A percentile compares a stretch with the other conserved stretches of the same genome.
These are phyloP conservation scores for Penicillium sp. DNA, from an alignment of 2,329 filamentous ascomycete species.

Conservation along the genomic window DNA sequence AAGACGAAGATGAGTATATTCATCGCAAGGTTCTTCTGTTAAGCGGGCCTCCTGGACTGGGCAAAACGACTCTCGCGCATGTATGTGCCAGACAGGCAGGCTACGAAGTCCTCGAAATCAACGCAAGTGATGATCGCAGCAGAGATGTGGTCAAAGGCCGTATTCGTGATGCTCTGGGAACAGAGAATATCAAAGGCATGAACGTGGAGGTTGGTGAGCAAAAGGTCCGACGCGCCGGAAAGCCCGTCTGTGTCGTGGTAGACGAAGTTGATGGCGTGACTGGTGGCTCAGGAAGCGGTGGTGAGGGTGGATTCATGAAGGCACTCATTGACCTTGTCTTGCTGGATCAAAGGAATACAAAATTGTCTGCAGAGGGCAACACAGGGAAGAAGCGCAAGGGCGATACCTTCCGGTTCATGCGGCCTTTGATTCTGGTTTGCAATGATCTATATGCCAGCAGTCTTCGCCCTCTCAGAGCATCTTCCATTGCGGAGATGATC, in stretches of 20 bases:
- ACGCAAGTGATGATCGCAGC: constrained; percentile 94
- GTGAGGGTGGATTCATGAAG: constrained; percentile 93
- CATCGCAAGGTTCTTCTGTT: constrained; percentile 88
- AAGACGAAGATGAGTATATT: constrained; percentile 67
- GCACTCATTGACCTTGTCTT: constrained; percentile 88
- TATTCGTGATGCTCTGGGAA: constrained; percentile 88
- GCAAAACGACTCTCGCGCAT: constrained; percentile 94
- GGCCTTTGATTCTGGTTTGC: constrained; percentile 91
- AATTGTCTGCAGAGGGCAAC: constrained; percentile 29
- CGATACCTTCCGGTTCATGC: constrained; percentile 82
- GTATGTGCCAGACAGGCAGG: constrained; percentile 94
- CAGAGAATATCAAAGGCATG: constrained; percentile 81
- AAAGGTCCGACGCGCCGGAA: constrained; percentile 69
- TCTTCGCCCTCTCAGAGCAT: constrained; percentile 81
- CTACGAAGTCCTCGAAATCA: constrained; percentile 96
- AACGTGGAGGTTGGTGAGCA: constrained; percentile 50
- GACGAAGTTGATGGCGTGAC: constrained; percentile 97
- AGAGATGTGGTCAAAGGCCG: constrained; percentile 85
- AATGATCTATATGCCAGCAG: constrained; percentile 96
- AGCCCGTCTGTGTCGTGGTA: constrained; percentile 88
- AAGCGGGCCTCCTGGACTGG: constrained; percentile 87
- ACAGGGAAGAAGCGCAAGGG: constrained; percentile 62
- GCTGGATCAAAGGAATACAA: constrained; percentile 79
- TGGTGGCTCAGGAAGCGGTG: constrained; percentile 71
- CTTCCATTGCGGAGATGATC: constrained; percentile 81